These are phyloP conservation scores for Skeletonema costatum DNA, from an alignment of 108 stramenopile genomes.

Conservation along the genomic window DNA sequence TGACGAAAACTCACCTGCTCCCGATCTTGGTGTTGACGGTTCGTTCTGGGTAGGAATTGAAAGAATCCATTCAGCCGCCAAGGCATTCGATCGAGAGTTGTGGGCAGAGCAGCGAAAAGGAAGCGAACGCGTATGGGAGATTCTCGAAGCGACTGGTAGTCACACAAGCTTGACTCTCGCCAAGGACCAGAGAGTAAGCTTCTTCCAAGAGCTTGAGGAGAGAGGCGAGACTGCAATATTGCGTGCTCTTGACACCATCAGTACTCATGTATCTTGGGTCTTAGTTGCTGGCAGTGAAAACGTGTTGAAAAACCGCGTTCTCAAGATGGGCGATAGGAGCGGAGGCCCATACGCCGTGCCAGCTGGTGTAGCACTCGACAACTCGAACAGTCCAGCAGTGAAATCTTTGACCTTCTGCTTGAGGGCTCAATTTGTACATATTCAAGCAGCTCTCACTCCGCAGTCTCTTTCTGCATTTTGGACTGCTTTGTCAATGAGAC, in stretches of 20 bases:
- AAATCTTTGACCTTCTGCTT: constrained; percentile 84
- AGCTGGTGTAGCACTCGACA: constrained; percentile 71
- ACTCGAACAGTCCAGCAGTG: constrained; percentile 81
- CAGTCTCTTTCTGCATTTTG: constrained; percentile 81
- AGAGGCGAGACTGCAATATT: constrained; percentile 80
- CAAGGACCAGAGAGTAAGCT: constrained; percentile 61
- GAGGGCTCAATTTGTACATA: constrained; percentile 79
- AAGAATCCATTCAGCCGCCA: constrained; percentile 82
- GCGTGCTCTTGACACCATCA: constrained; percentile 75
- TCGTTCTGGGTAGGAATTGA: constrained; percentile 85
- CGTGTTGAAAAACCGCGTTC: constrained; percentile 63
- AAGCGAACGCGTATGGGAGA: constrained; percentile 83
- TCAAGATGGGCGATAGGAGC: constrained; percentile 25
- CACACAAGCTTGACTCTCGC: constrained; percentile 60
- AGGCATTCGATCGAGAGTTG: constrained; percentile 84
- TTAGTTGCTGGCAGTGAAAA: constrained; percentile 78
- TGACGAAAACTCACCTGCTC: constrained; percentile 78
- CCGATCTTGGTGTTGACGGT: constrained; percentile 78
- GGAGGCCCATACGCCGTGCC: constrained; percentile 79
- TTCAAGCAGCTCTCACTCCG: constrained; percentile 81
- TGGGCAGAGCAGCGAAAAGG: constrained; percentile 84
- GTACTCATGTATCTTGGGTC: constrained; percentile 87
- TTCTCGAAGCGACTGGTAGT: constrained; percentile 60
- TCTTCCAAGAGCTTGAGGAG: constrained; percentile 81
- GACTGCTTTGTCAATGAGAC: constrained; percentile 85